phyloP scores from a whole-genome alignment of 768 basidiomycete genomes.

The Suillus occidentalis region DNA sequence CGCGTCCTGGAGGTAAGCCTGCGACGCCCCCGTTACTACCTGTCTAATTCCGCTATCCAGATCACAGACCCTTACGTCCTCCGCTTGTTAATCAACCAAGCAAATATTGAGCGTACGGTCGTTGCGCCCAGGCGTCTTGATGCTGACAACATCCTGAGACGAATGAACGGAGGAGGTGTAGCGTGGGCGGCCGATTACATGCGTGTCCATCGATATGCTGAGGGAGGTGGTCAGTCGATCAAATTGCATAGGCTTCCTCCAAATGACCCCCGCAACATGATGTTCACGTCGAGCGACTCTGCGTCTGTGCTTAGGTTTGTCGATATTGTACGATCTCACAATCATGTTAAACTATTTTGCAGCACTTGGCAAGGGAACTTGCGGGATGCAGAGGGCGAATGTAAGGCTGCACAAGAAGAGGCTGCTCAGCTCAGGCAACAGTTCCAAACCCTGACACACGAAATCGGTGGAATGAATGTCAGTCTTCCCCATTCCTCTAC shows the following conservation, averaged over 20 bases:
- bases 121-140: slow-evolving; percentile 64
- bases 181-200: slow-evolving; percentile 68
- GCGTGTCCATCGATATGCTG: slow-evolving; percentile 60
- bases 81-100: slow-evolving; percentile 78
- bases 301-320: slow-evolving; percentile 48
- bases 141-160: slow-evolving; percentile 53
- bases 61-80: slow-evolving; percentile 71
- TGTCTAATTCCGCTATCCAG: slow-evolving; percentile 39
- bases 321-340: slow-evolving; percentile 1
- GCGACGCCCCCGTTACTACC: not conserved
- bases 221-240: slow-evolving; percentile 64
- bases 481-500: slow-evolving; percentile 9
- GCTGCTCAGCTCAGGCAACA: slow-evolving; percentile 27
- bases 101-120: slow-evolving; percentile 68
- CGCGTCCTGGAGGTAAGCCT: slow-evolving; percentile 73
- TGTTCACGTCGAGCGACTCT: slow-evolving; percentile 55
- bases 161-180: slow-evolving; percentile 47
- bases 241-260: slow-evolving; percentile 31
- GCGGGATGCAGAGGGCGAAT: slow-evolving; percentile 38
- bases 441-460: slow-evolving; percentile 29
- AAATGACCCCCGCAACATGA: slow-evolving; percentile 41
- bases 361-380: slow-evolving; percentile 51
- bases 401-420: slow-evolving; percentile 28
- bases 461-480: slow-evolving; percentile 38
- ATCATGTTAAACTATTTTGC: not conserved